phyloP scores from a whole-genome alignment of 768 basidiomycete species.

The Boletus tomentosulus region DNA sequence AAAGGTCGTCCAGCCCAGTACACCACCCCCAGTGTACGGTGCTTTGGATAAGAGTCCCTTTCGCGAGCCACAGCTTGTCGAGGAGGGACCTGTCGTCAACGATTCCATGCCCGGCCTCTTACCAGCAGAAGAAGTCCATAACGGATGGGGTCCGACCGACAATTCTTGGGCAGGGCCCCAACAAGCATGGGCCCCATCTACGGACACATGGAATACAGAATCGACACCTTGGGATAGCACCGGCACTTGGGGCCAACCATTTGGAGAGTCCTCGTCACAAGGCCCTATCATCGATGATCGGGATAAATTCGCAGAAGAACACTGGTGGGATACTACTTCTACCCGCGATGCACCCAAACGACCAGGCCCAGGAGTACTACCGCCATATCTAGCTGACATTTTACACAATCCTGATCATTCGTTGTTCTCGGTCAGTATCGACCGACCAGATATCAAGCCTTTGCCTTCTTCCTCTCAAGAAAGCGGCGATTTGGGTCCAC shows the following conservation, averaged over 20 bases:
- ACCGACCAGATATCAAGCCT: conserved; percentile 31
- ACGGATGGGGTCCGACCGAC: conserved; percentile 14
- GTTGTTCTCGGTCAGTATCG: conserved; percentile 56
- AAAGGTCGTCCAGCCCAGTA: conserved; percentile 27
- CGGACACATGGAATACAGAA: conserved; percentile 20
- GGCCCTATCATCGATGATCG: conserved; percentile 57
- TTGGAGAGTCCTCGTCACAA: conserved; percentile 20
- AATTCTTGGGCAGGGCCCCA: conserved; percentile 14
- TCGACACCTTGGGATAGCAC: conserved; percentile 24
- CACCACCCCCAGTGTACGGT: conserved; percentile 27
- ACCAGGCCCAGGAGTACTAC: conserved; percentile 68
- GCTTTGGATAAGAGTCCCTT: conserved; percentile 29
- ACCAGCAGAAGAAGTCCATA: conserved; percentile 32
- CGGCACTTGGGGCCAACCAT: conserved; percentile 21
- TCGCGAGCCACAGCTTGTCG: conserved; percentile 55
- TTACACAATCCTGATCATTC: conserved; percentile 73
- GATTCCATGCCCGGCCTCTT: conserved; percentile 36
- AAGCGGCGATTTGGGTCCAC: conserved; percentile 11
- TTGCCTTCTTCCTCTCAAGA: conserved; percentile 17
- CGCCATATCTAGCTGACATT: conserved; percentile 61
- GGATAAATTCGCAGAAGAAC: conserved; percentile 52
- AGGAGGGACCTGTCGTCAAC: conserved; percentile 36
- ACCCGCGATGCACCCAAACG: conserved; percentile 43
- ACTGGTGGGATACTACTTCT: conserved; percentile 63
- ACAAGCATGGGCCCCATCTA: conserved; percentile 9